Evolutionary conservation across 179 eudicot genomes (phyloP).

Genomic region (Kewa caespitosa): DNA sequence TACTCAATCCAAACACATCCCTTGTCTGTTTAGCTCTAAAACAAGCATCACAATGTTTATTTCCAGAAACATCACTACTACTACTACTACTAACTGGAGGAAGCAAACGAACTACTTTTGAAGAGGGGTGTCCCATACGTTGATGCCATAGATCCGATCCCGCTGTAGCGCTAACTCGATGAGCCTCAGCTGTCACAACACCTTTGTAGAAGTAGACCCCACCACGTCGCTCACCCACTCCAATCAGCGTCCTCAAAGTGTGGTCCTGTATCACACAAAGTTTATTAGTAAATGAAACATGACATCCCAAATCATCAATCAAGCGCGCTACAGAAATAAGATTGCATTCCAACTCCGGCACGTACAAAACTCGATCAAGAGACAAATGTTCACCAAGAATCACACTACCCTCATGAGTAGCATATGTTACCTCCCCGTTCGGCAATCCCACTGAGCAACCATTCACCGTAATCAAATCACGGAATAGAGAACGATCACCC

Average conservation of each 20-base stretch:
- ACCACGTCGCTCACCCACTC: conserved; percentile 9
- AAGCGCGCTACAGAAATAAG: not conserved
- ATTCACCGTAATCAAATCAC: not conserved
- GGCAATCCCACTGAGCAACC: not conserved
- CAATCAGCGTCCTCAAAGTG: not conserved
- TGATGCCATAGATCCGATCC: not conserved
- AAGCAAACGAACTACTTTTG: not conserved
- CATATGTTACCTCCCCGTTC: not conserved
- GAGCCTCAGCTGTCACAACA: not conserved
- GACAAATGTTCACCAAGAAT: not conserved
- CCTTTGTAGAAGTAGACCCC: not conserved
- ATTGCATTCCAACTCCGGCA: not conserved
- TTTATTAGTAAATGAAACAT: not conserved
- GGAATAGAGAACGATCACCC: not conserved
- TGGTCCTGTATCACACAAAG: not conserved
- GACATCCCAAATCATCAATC: not conserved
- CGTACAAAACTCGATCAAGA: not conserved
- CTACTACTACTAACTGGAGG: not conserved
- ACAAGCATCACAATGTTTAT: not conserved
- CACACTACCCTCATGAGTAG: not conserved
- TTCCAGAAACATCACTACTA: not conserved
- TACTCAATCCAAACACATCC: not conserved
- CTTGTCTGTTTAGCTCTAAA: not conserved
- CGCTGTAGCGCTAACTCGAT: not conserved
- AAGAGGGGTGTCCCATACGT: not conserved